phyloP scores from a whole-genome alignment of 306 rosid species.

The Phaseolus lunatus region DNA sequence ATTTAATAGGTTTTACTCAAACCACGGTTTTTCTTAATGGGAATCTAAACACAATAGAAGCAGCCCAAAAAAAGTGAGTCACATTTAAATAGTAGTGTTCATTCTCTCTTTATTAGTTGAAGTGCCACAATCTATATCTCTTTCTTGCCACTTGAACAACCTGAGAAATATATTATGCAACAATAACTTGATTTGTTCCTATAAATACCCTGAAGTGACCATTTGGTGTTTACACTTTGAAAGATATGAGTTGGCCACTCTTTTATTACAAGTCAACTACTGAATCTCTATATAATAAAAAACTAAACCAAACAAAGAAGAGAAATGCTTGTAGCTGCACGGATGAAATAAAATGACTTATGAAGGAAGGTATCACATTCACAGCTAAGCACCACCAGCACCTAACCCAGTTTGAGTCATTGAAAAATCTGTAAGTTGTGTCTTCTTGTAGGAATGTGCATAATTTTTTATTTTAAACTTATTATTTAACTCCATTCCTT shows the following conservation, averaged over 20 bases:
- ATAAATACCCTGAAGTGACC: neutral
- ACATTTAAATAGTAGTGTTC: slow-evolving; percentile 24
- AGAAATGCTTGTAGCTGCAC: slow-evolving; percentile 29
- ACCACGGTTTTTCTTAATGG: neutral
- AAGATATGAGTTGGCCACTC: slow-evolving; percentile 29
- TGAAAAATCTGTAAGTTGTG: slow-evolving; percentile 27
- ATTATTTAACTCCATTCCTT: slow-evolving; percentile 8
- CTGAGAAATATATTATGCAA: neutral
- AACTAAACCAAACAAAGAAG: slow-evolving; percentile 33
- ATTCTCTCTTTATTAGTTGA: slow-evolving; percentile 34
- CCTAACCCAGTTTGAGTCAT: slow-evolving; percentile 24
- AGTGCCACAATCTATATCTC: neutral
- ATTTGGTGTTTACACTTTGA: slow-evolving; percentile 6
- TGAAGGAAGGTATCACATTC: slow-evolving; percentile 45
- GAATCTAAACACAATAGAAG: slow-evolving; percentile 13
- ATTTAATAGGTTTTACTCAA: slow-evolving; percentile 2
- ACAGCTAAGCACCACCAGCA: slow-evolving; percentile 55
- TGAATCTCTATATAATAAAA: slow-evolving; percentile 34
- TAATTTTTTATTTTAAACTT: neutral
- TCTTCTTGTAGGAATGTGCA: slow-evolving; percentile 21
- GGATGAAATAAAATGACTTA: slow-evolving; percentile 36
- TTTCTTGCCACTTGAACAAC: slow-evolving; percentile 24
- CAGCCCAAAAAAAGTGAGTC: slow-evolving; percentile 5
- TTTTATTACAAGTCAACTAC: slow-evolving; percentile 44
- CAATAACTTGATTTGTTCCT: neutral